Evolutionary conservation across 768 basidiomycete genomes (phyloP).

Genomic region (Mycena epipterygia): DNA sequence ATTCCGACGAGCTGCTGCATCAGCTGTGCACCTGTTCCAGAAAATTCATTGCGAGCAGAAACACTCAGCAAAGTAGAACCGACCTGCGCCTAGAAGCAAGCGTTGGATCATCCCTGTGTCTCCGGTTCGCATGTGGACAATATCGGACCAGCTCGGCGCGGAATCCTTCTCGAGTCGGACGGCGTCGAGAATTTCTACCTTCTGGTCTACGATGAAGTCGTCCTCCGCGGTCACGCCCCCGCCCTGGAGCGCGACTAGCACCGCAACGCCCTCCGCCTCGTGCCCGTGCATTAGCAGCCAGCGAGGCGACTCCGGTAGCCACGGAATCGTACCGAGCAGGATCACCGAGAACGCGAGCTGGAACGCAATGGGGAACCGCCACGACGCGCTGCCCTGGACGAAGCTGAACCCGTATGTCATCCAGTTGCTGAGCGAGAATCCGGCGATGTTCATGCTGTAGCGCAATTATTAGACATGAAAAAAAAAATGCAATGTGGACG

Average conservation of each 20-base stretch:
- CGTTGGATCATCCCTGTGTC: constrained; percentile 62
- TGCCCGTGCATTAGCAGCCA: constrained; percentile 64
- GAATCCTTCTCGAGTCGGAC: constrained; percentile 58
- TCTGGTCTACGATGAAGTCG: constrained; percentile 53
- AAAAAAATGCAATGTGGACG: constrained; percentile 18
- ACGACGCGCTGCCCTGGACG: constrained; percentile 56
- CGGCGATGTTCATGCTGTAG: constrained; percentile 63
- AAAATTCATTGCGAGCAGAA: not conserved
- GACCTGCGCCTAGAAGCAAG: constrained; percentile 58
- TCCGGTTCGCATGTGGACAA: constrained; percentile 56
- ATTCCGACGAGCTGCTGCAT: constrained; percentile 68
- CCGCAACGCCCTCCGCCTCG: constrained; percentile 55
- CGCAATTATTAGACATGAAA: not conserved
- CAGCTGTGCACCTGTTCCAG: constrained; percentile 57
- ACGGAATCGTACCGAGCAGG: constrained; percentile 59
- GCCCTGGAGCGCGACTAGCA: constrained; percentile 61
- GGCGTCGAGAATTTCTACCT: constrained; percentile 59
- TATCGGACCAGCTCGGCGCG: constrained; percentile 57
- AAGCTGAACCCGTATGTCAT: constrained; percentile 68
- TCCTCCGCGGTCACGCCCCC: constrained; percentile 50
- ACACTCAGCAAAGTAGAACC: not conserved
- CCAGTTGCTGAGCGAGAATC: constrained; percentile 66
- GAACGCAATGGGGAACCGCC: constrained; percentile 67
- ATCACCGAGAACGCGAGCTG: constrained; percentile 62
- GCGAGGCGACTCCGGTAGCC: constrained; percentile 63